Evolutionary conservation across 179 eudicot species (phyloP), one percentile per base, ranked within the genome.

Genomic region (Spergularia azorica): DNA sequence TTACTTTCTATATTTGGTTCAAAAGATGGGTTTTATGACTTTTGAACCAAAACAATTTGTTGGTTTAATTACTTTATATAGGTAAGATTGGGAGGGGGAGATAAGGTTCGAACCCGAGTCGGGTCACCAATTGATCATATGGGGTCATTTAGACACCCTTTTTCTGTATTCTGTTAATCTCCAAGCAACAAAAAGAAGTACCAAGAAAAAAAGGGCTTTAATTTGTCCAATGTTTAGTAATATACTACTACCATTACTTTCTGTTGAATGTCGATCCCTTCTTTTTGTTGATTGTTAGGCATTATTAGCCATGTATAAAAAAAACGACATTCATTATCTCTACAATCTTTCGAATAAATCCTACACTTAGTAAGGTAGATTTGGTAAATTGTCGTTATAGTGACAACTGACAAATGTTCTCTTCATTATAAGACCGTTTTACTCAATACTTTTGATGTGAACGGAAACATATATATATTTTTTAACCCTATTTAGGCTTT

Each of bases 1-100:
- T 74, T 46, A 36, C 39, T 58, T 74, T 82, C 6, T 72, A 13
- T 51, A 41, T 70, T 69, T 73, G 89, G 89, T 74, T 87, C 90
- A 82, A 86, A 77, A 82, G 90, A 56, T 79, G 69, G 79, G 80
- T 88, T 88, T 88, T 88, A 82, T 76, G 73, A 80, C 86, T 82
- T 86, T 82, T 85, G 84, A 84, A 60, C 90, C 80, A 67, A 58
- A 32, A 5, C 10, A 63, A 69, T 76, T 76, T 51, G 56, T 72
- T 68, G 65, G 72, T 6, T 52, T 36, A 3, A 36, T 36, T 36
- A 36, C 39, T 36, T 52, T 61, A 51, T 70, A 71, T 79, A 81
- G 82, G 80, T 75, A 59, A 52, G 61, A 38, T 80, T 73, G 20
- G 82, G 63, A 74, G 52, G 82, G 82, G 85, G 17, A 81, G 78